A percentile compares a stretch with the other conserved stretches of the same genome.
Conservation (phyloP, 805 yeast species). For the Sugiyamaella qingdaonensis region DNA sequence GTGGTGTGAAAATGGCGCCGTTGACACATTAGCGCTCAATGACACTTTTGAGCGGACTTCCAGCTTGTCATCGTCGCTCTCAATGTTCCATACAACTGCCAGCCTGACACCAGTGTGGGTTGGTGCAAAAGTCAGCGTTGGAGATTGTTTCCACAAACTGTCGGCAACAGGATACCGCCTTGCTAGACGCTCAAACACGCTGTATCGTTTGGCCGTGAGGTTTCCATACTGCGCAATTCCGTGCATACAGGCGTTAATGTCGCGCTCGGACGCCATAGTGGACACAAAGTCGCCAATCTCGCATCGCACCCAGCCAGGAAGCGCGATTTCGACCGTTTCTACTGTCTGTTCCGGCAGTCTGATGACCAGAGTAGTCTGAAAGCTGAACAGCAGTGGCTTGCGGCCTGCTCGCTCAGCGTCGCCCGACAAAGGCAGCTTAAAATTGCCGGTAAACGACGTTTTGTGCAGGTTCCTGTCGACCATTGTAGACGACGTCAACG, state of each 20-base stretch:
- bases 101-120: neutral
- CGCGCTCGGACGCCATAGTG: neutral
- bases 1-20: neutral
- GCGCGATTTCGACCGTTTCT: neutral
- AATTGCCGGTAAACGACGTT: slow-evolving; percentile 8
- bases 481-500: neutral
- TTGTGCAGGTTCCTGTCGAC: slow-evolving; percentile 2
- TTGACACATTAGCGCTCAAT: neutral
- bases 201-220: slow-evolving; percentile 8
- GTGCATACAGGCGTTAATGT: slow-evolving; percentile 12
- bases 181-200: slow-evolving; percentile 15
- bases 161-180: neutral
- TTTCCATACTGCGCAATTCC: slow-evolving; percentile 21
- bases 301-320: slow-evolving; percentile 10
- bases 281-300: slow-evolving; percentile 16
- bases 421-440: neutral
- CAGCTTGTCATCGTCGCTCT: neutral
- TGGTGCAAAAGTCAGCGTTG: slow-evolving; percentile 2
- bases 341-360: slow-evolving; percentile 1
- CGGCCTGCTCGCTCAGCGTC: neutral
- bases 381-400: slow-evolving; percentile 4
- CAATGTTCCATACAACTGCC: neutral
- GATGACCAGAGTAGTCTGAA: slow-evolving; percentile 6
- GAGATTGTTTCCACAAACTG: slow-evolving; percentile 11
- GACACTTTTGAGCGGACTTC: neutral